Evolutionary conservation across 306 rosid species (phyloP), one percentile per base, ranked within the genome.

Genomic region (Castanea sativa): DNA sequence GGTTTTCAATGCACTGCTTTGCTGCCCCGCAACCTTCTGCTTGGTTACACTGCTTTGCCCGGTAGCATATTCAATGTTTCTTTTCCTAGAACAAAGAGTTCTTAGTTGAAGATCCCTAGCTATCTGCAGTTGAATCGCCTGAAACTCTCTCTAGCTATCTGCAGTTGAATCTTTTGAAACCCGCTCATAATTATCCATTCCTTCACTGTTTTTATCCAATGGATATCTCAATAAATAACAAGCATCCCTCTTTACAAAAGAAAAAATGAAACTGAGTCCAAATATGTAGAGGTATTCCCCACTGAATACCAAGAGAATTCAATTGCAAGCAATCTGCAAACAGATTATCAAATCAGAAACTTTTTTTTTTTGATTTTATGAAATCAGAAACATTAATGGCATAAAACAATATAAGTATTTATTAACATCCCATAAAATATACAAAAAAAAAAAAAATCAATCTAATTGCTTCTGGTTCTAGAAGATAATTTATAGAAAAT

Each of bases 291-390:
- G 68, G 59, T 11, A 60, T 73, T 65, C 70, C 56, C 59, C 76
- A 55, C 75, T 23, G 49, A 69, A 78, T 55, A 43, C 53, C 71
- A 59, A 29, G 71, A 38, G 45, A 59, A 45, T 59, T 85, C 85
- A 79, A 82, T 82, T 82, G 83, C 84, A 82, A 19, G 84, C 77
- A 32, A 85, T 83, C 86, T 85, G 88, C 86, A 78, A 64, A 70
- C 33, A 30, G 20, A 56, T 21, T 59, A 73, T 72, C 30, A 6
- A 23, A 67, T 77, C 69, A 25, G 45, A 64, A 21, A 38, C 35
- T 0, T 38, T 38, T 38, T 38, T 7, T 38, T 38, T 32, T 32
- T 4, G 4, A 4, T 32, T 30, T 21, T 59, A 73, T 72, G 30
- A 6, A 23, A 67, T 77, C 69, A 18, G 43, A 64, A 21, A 38